Conservation (phyloP, 495 filamentous ascomycete genomes). For the Penicillium samsonianum region DNA sequence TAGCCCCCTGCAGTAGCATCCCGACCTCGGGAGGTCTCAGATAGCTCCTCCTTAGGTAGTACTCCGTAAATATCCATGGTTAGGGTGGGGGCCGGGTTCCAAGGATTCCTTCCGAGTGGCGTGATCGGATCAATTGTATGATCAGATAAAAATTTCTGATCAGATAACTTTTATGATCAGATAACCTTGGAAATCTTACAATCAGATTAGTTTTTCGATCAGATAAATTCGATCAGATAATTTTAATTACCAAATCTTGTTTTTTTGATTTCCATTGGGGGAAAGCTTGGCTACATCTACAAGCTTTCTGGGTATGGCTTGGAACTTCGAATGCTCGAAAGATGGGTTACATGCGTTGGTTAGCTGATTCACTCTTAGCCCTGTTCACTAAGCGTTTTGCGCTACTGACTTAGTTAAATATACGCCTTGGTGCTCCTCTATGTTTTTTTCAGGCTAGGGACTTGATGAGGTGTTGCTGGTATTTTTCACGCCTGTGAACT, state of each 20-base stretch:
- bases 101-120: not conserved
- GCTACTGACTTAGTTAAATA: not conserved
- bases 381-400: too few species aligned
- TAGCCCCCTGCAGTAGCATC: not conserved
- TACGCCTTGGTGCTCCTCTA: too few species aligned
- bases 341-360: not conserved
- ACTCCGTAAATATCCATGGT: too few species aligned
- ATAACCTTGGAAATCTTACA: too few species aligned
- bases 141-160: not conserved
- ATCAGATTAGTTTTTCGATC: too few species aligned
- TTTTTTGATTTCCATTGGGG: not conserved
- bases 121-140: not conserved
- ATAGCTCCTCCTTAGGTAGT: too few species aligned
- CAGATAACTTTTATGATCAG: not conserved
- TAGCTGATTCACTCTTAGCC: too few species aligned
- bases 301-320: not conserved
- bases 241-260: too few species aligned
- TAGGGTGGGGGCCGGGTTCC: not conserved
- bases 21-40: too few species aligned
- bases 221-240: too few species aligned
- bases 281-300: not conserved
- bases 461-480: not conserved
- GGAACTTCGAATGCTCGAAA: not conserved
- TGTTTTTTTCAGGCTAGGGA: not conserved
- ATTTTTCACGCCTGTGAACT: not conserved